phyloP scores from a whole-genome alignment of 2,329 filamentous ascomycete species.

The Zelopaecilomyces penicillatus region DNA sequence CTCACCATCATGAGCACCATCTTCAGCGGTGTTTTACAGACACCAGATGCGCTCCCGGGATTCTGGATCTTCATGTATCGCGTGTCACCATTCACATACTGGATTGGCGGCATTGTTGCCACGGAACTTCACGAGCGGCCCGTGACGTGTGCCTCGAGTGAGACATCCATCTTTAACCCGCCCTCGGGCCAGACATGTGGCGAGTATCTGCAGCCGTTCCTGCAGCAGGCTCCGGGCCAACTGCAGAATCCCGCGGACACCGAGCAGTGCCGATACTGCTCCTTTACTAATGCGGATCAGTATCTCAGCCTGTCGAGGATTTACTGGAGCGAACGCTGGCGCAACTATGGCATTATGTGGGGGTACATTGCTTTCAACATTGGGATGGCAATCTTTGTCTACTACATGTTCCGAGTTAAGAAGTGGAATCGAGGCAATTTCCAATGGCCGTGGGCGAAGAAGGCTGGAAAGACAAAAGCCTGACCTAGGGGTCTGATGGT shows the following conservation, averaged over 20 bases:
- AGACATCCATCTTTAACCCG: conserved; percentile 57
- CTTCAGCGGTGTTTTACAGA: conserved; percentile 58
- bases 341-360: conserved; percentile 65
- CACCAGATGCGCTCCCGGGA: conserved; percentile 48
- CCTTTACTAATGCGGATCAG: conserved; percentile 53
- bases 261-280: conserved; percentile 57
- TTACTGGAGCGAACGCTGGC: conserved; percentile 49
- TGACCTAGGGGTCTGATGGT: neutral
- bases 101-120: conserved; percentile 58
- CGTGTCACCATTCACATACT: conserved; percentile 56
- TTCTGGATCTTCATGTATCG: conserved; percentile 76
- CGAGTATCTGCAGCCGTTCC: conserved; percentile 52
- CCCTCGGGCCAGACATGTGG: conserved; percentile 55
- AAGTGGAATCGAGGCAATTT: conserved; percentile 18
- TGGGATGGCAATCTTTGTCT: conserved; percentile 46
- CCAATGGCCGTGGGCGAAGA: conserved; percentile 9
- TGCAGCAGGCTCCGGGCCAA: conserved; percentile 41
- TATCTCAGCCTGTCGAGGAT: conserved; percentile 41
- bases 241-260: conserved; percentile 54
- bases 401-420: conserved; percentile 53
- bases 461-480: conserved; percentile 1
- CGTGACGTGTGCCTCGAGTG: conserved; percentile 44
- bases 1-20: conserved; percentile 50
- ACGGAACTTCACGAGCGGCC: conserved; percentile 51
- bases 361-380: conserved; percentile 59